phyloP scores from a whole-genome alignment of 306 rosid species.

The Quercus berberidifolia region DNA sequence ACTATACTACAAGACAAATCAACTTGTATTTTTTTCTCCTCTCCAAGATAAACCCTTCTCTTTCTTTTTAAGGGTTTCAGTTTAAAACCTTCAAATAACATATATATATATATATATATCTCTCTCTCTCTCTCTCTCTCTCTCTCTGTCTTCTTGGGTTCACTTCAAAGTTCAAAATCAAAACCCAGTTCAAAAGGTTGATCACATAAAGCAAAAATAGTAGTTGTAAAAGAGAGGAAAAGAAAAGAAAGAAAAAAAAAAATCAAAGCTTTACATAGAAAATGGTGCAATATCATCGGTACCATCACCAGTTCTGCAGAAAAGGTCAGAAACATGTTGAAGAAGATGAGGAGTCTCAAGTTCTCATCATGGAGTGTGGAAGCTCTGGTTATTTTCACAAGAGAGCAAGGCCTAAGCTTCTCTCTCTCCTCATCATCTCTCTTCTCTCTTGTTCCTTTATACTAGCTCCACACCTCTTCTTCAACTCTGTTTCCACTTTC shows the following conservation, averaged over 20 bases:
- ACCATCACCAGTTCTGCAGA: slow-evolving; percentile 31
- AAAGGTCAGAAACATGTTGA: slow-evolving; percentile 25
- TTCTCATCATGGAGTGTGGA: slow-evolving; percentile 37
- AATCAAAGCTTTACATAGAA: slow-evolving; percentile 7
- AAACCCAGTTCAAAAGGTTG: background rate
- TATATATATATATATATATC: no score
- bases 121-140: background rate
- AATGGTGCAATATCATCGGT: slow-evolving; percentile 61
- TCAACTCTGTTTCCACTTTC: slow-evolving; percentile 29
- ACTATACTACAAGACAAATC: background rate
- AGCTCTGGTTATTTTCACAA: slow-evolving; percentile 34
- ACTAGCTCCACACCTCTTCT: slow-evolving; percentile 52
- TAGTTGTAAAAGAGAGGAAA: no score
- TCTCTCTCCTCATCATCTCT: slow-evolving; percentile 49
- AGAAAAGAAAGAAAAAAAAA: background rate
- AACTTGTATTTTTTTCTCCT: background rate
- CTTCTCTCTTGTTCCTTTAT: slow-evolving; percentile 57
- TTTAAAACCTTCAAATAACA: no score
- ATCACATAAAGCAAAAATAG: background rate
- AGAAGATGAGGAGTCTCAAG: slow-evolving; percentile 50
- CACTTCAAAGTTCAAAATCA: background rate
- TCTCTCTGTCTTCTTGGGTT: background rate
- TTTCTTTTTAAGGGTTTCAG: background rate
- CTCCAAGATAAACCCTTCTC: background rate
- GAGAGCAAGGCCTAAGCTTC: slow-evolving; percentile 58